Conservation (phyloP, 192 early-diverging fungal genomes). For the Coemansia sp. region DNA sequence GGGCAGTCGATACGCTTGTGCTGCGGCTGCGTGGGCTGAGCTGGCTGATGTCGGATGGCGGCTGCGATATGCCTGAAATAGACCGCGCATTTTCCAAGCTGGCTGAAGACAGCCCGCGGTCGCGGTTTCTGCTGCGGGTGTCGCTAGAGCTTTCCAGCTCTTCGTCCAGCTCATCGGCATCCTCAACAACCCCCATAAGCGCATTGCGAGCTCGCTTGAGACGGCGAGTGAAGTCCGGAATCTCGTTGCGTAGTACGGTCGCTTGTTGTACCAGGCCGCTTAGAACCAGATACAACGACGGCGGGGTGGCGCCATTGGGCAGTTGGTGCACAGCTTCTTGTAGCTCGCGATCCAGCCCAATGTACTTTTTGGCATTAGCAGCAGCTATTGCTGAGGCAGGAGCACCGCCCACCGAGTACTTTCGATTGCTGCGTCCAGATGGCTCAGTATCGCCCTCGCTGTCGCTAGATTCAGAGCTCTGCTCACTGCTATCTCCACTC, state of each 20-base stretch:
- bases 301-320: constrained; percentile 41
- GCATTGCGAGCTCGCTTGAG: constrained; percentile 49
- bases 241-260: constrained; percentile 40
- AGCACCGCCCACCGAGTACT: constrained; percentile 16
- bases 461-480: constrained; percentile 19
- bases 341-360: constrained; percentile 43
- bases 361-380: constrained; percentile 36
- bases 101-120: constrained; percentile 53
- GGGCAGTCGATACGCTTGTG: constrained; percentile 24
- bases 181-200: constrained; percentile 53
- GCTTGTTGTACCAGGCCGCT: constrained; percentile 52
- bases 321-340: constrained; percentile 24
- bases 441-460: constrained; percentile 48
- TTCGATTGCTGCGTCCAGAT: constrained; percentile 12
- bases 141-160: constrained; percentile 31
- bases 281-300: constrained; percentile 44
- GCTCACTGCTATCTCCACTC: constrained; percentile 22
- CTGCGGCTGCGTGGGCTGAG: constrained; percentile 34
- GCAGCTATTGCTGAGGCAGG: constrained; percentile 45
- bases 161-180: constrained; percentile 42
- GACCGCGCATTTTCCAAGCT: constrained; percentile 38
- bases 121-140: constrained; percentile 15
- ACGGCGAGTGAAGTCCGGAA: constrained; percentile 47
- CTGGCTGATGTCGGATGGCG: not conserved
- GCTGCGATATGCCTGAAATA: constrained; percentile 3